These are phyloP conservation scores for Persicaria tinctoria DNA, from an alignment of 148 eudicot species.

Conservation along the genomic window DNA sequence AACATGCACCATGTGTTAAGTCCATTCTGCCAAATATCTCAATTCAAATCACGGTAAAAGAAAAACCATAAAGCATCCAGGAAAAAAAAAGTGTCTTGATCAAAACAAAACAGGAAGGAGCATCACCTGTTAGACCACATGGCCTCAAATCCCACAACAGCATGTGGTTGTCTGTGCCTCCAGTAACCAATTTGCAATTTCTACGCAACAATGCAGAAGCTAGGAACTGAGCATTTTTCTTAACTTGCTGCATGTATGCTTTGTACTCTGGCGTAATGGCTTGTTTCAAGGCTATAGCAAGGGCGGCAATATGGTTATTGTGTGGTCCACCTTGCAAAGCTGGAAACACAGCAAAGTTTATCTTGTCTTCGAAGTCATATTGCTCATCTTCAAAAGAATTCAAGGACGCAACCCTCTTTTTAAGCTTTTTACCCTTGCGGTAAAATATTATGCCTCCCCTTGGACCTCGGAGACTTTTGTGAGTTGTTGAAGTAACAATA, in stretches of 20 bases:
- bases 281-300: constrained; percentile 91
- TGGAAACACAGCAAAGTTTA: constrained; percentile 92
- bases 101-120: neutral
- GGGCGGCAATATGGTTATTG: constrained; percentile 95
- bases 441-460: constrained; percentile 94
- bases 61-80: neutral
- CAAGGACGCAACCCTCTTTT: constrained; percentile 51
- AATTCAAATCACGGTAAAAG: neutral
- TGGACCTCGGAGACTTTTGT: constrained; percentile 95
- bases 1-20: neutral
- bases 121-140: constrained; percentile 67
- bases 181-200: constrained; percentile 78
- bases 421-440: constrained; percentile 72
- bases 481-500: constrained; percentile 90
- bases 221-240: constrained; percentile 77
- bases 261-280: constrained; percentile 78
- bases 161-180: constrained; percentile 98
- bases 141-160: constrained; percentile 91
- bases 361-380: constrained; percentile 91
- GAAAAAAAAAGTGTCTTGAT: neutral
- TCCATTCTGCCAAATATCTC: neutral
- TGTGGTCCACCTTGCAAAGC: constrained; percentile 98
- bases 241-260: constrained; percentile 88
- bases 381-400: constrained; percentile 58
- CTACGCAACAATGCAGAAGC: constrained; percentile 60